A percentile compares a stretch with the other conserved stretches of the same genome.
phyloP scores from a whole-genome alignment of 164 flowering plant genomes.

The Aristolochia fimbriata region DNA sequence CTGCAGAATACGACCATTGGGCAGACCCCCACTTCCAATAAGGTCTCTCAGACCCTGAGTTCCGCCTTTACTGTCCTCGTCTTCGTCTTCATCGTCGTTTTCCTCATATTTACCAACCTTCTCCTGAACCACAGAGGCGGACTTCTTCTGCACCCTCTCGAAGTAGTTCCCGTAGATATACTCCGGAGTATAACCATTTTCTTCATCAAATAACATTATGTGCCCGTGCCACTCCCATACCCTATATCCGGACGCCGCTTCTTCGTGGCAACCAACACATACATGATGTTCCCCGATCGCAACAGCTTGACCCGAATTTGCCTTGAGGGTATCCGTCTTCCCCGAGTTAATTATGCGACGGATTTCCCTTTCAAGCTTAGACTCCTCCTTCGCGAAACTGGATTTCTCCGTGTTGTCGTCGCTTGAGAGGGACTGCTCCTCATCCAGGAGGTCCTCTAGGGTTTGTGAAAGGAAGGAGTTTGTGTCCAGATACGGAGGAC shows the following conservation, averaged over 20 bases:
- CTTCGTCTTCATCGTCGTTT: constrained; percentile 8
- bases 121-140: constrained; percentile 1
- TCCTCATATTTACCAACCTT: constrained; percentile 5
- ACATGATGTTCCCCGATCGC: constrained; percentile 72
- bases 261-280: constrained; percentile 73
- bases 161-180: constrained; percentile 93
- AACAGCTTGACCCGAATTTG: constrained; percentile 91
- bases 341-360: constrained; percentile 44
- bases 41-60: constrained; percentile 64
- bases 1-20: constrained; percentile 50
- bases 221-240: constrained; percentile 99
- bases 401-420: constrained; percentile 7
- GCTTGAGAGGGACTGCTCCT: background rate
- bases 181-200: constrained; percentile 70
- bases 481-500: constrained; percentile 33
- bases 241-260: constrained; percentile 59
- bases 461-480: constrained; percentile 33
- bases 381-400: constrained; percentile 61
- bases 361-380: constrained; percentile 69
- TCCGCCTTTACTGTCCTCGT: constrained; percentile 28
- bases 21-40: constrained; percentile 38
- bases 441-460: constrained; percentile 47
- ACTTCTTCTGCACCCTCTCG: constrained; percentile 32
- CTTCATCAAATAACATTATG: constrained; percentile 81
- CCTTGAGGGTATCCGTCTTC: constrained; percentile 51